Evolutionary conservation across 2,329 filamentous ascomycete genomes (phyloP).

Genomic region (Fusarium brevicatenulatum): DNA sequence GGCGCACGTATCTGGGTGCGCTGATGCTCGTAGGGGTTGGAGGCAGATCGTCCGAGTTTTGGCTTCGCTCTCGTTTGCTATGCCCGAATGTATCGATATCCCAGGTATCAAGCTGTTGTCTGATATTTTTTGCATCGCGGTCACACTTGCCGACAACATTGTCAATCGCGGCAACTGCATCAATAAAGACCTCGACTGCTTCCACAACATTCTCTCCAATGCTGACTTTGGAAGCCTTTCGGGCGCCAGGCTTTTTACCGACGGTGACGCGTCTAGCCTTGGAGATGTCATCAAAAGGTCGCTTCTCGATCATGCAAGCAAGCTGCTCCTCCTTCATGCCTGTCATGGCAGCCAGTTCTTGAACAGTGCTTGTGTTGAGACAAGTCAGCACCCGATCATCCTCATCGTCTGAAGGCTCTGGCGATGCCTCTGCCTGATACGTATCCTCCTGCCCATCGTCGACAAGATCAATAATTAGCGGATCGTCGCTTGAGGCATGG

Average conservation of each 20-base stretch:
- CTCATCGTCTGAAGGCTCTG: slow-evolving; percentile 45
- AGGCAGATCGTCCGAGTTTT: slow-evolving; percentile 51
- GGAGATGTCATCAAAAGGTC: slow-evolving; percentile 76
- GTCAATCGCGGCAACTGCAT: slow-evolving; percentile 85
- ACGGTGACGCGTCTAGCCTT: slow-evolving; percentile 73
- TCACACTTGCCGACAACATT: slow-evolving; percentile 82
- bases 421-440: slow-evolving; percentile 50
- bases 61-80: slow-evolving; percentile 47
- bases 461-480: slow-evolving; percentile 49
- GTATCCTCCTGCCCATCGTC: slow-evolving; percentile 57
- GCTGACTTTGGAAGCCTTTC: slow-evolving; percentile 57
- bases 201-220: slow-evolving; percentile 65
- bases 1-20: slow-evolving; percentile 48
- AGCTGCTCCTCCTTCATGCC: slow-evolving; percentile 77
- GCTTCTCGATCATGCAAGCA: slow-evolving; percentile 73
- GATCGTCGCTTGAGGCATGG: slow-evolving; percentile 49
- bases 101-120: slow-evolving; percentile 59
- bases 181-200: slow-evolving; percentile 75
- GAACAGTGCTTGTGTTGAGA: slow-evolving; percentile 80
- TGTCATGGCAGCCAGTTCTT: slow-evolving; percentile 85
- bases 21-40: slow-evolving; percentile 56
- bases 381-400: slow-evolving; percentile 73
- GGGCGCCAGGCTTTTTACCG: slow-evolving; percentile 58
- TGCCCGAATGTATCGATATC: slow-evolving; percentile 60
- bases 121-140: slow-evolving; percentile 69